Evolutionary conservation across 768 basidiomycete species (phyloP), one percentile per base, ranked within the genome.

Genomic region (Kondoa subrosea): DNA sequence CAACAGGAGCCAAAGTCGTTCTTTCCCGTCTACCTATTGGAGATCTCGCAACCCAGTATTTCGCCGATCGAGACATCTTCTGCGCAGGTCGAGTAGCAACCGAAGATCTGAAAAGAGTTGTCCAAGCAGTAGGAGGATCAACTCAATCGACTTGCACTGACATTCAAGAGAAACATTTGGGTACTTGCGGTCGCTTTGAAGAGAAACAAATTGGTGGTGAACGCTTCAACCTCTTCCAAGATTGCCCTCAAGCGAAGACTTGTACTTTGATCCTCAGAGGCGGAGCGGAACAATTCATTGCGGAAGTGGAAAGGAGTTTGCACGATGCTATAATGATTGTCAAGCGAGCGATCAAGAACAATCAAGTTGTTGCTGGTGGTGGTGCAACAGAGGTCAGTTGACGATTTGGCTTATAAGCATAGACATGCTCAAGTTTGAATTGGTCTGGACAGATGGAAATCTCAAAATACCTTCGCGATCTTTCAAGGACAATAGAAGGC

Each of bases 291-390:
- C 95, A 99, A 77, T 97, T 99, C 78, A 97, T 97, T 70, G 91
- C 91, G 75, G 95, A 97, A 77, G 92, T 97, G 4, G 93, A 97
- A 78, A 81, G 95, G 67, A 91, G 89, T 83, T 78, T 99, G 72
- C 93, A 99, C 75, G 95, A 99, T 76, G 92, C 93, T 1, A 90
- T 97, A 74, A 97, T 97, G 92, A 92, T 99, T n/a, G 95, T 99
- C 57, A 95, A 95, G 79, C 83, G 95, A 65, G 92, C 95, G 2
- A 86, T 99, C 73, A 87, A 86, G 75, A 97, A 91, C 76, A 91
- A 89, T 56, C 88, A 93, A 66, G 86, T 99, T 64, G 95, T 99
- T 34, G 95, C 95, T 12, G 95, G 95, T 34, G 95, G 95, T 62
- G 95, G 95, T 70, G 95, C 95, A 16, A 87, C 89, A 66, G 95